Percentiles rank a stretch among this genome's conserved stretches.
Conservation (phyloP, 352 stramenopile genomes). For the Saprolegnia parasitica region DNA sequence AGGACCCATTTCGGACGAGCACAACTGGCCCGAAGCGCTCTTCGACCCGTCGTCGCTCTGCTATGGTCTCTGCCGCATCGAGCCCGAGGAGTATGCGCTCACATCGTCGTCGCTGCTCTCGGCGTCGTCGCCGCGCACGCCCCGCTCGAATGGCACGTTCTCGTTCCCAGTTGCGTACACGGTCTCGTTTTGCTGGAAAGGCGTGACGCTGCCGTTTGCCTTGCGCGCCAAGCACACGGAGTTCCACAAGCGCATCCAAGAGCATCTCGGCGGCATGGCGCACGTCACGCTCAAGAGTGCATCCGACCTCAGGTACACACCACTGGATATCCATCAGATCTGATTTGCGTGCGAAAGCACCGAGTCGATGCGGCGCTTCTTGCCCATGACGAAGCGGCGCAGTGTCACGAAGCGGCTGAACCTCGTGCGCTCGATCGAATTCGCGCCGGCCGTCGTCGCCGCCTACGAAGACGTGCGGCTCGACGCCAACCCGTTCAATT, state of each 20-base stretch:
- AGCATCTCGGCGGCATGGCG: conserved; percentile 70
- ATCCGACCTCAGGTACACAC: conserved; percentile 71
- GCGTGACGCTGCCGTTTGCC: conserved; percentile 76
- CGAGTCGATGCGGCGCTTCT: conserved; percentile 14
- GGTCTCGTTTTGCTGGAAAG: conserved; percentile 87
- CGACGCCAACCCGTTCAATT: conserved; percentile 75
- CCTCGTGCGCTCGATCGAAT: conserved; percentile 51
- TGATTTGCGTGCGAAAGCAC: no score
- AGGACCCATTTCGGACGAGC: conserved; percentile 60
- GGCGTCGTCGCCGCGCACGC: conserved; percentile 21
- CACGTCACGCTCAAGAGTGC: conserved; percentile 71
- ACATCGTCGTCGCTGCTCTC: neutral
- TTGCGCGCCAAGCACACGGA: conserved; percentile 83
- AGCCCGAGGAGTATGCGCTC: conserved; percentile 30
- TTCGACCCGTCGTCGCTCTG: conserved; percentile 75
- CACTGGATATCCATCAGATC: no score
- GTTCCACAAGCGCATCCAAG: conserved; percentile 84
- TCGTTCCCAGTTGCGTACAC: conserved; percentile 42
- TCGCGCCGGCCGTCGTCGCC: conserved; percentile 57
- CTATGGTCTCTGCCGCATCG: conserved; percentile 72
- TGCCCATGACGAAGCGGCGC: conserved; percentile 24
- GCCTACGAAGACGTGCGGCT: conserved; percentile 79
- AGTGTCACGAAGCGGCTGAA: conserved; percentile 15
- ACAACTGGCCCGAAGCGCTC: conserved; percentile 68
- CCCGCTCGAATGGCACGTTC: conserved; percentile 28